Conservation (phyloP, 2,329 filamentous ascomycete species). For the Sporothrix pallida region DNA sequence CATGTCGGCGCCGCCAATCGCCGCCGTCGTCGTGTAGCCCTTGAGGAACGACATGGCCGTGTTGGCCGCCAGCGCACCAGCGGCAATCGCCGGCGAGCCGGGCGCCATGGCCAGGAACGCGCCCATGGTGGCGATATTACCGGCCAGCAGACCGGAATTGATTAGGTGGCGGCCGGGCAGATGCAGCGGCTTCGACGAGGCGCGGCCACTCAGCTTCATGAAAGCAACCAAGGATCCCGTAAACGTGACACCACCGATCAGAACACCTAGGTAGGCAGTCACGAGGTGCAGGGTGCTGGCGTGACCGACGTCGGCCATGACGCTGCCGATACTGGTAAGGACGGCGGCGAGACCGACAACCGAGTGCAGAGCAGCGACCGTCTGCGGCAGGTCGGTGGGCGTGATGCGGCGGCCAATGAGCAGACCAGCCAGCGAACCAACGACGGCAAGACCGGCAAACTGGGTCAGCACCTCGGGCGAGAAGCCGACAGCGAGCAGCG, state of each 20-base stretch:
- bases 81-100: slow-evolving; percentile 77
- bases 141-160: slow-evolving; percentile 75
- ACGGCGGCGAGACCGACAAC: slow-evolving; percentile 90
- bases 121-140: slow-evolving; percentile 82
- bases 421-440: slow-evolving; percentile 71
- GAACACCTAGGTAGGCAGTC: slow-evolving; percentile 82
- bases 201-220: slow-evolving; percentile 80
- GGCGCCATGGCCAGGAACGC: slow-evolving; percentile 83
- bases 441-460: slow-evolving; percentile 74
- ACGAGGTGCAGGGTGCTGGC: slow-evolving; percentile 82
- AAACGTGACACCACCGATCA: slow-evolving; percentile 89
- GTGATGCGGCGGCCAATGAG: slow-evolving; percentile 86
- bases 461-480: slow-evolving; percentile 78
- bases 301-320: slow-evolving; percentile 73
- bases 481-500: slow-evolving; percentile 80
- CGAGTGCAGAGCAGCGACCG: slow-evolving; percentile 85
- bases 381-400: slow-evolving; percentile 85
- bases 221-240: slow-evolving; percentile 91
- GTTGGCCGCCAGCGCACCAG: slow-evolving; percentile 76
- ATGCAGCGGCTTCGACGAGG: slow-evolving; percentile 76
- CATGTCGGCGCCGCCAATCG: slow-evolving; percentile 94
- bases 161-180: slow-evolving; percentile 77
- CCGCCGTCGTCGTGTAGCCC: slow-evolving; percentile 84
- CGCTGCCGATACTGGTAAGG: slow-evolving; percentile 84
- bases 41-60: slow-evolving; percentile 81